phyloP scores from a whole-genome alignment of 768 basidiomycete genomes.

The Sporobolomyces pararoseus region DNA sequence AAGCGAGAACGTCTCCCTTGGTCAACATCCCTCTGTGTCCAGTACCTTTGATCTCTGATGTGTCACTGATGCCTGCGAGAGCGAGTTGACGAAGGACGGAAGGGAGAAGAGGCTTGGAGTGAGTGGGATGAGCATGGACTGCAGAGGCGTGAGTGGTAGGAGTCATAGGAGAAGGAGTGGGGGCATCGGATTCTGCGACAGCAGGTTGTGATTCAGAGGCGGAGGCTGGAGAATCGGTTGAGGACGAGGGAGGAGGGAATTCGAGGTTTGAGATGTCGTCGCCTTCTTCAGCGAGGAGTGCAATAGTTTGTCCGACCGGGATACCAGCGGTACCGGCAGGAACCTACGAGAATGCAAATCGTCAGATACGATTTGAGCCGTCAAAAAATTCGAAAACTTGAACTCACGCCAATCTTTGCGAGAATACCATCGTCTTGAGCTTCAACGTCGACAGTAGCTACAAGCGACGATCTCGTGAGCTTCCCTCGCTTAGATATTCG shows the following conservation, averaged over 20 bases:
- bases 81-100: conserved; percentile 77
- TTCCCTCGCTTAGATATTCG: background rate
- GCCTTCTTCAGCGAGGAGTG: conserved; percentile 88
- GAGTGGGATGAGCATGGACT: conserved; percentile 42
- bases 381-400: conserved; percentile 44
- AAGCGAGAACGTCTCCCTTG: conserved; percentile 87
- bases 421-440: conserved; percentile 95
- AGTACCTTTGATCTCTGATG: conserved; percentile 73
- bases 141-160: conserved; percentile 32
- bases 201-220: conserved; percentile 18
- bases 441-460: conserved; percentile 91
- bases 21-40: conserved; percentile 90
- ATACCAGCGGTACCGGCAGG: conserved; percentile 78
- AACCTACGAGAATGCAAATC: conserved; percentile 59
- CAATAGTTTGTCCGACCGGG: conserved; percentile 81
- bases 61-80: conserved; percentile 61
- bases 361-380: background rate
- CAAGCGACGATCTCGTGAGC: conserved; percentile 43
- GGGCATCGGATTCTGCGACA: conserved; percentile 43
- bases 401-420: conserved; percentile 88
- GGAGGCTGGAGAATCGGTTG: conserved; percentile 27
- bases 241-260: conserved; percentile 47
- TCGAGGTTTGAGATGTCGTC: conserved; percentile 87
- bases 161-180: conserved; percentile 28
- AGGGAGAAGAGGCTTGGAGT: conserved; percentile 65